phyloP scores from a whole-genome alignment of 1,284 basidiomycete species.

The Trametes pubescens region DNA sequence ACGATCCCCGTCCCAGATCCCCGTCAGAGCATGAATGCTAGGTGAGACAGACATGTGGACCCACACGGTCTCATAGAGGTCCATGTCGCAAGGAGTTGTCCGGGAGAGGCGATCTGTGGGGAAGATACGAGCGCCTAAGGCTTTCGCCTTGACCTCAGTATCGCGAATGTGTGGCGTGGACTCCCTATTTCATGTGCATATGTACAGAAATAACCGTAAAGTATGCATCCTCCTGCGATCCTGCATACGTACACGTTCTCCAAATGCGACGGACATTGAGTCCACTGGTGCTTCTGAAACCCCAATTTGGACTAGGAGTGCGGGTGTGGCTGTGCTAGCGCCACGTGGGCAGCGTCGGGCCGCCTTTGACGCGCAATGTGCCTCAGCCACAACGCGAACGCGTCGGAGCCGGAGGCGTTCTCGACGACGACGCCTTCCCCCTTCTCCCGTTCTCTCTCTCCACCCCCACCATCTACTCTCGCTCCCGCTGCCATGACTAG shows the following conservation, averaged over 20 bases:
- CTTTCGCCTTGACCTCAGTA: neutral
- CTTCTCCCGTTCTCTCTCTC: neutral
- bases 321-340: neutral
- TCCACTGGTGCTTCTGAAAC: neutral
- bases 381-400: conserved; percentile 2
- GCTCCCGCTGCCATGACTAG: neutral
- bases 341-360: conserved; percentile 6
- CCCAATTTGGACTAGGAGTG: neutral
- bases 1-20: neutral
- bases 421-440: neutral
- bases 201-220: no score
- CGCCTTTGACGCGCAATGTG: conserved; percentile 6
- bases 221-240: no score
- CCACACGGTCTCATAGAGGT: neutral
- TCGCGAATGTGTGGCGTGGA: neutral
- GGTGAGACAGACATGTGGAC: neutral
- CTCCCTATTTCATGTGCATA: no score
- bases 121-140: neutral
- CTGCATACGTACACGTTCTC: no score
- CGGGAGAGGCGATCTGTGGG: neutral
- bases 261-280: no score
- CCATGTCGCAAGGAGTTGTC: neutral
- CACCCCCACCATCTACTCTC: neutral
- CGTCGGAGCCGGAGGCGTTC: neutral
- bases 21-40: neutral